A percentile compares a stretch with the other conserved stretches of the same genome.
phyloP scores from a whole-genome alignment of 2,329 filamentous ascomycete genomes.

The Colletotrichum tropicicola region DNA sequence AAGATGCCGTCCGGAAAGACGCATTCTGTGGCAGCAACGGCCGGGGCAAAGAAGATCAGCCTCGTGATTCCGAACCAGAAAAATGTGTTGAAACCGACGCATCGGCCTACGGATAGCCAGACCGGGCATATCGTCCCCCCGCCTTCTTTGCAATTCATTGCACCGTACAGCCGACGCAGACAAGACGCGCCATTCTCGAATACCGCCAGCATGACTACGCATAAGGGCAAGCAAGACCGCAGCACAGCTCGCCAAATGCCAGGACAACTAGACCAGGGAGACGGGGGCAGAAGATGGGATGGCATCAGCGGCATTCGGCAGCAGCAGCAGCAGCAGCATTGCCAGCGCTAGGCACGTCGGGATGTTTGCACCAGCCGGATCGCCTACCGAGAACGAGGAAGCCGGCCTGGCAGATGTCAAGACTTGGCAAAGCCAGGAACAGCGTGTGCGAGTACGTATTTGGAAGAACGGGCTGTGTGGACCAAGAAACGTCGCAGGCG shows the following conservation, averaged over 20 bases:
- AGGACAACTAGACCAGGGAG: background rate
- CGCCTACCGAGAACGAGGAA: background rate
- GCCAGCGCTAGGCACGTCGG: background rate
- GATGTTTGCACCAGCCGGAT: background rate
- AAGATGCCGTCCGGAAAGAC: too few relatives aligned
- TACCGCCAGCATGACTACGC: too few relatives aligned
- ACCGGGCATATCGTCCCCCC: too few relatives aligned
- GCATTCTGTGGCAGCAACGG: background rate
- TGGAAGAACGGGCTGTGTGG: too few relatives aligned
- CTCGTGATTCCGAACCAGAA: background rate
- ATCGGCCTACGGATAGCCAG: too few relatives aligned
- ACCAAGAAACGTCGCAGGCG: background rate
- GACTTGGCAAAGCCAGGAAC: background rate
- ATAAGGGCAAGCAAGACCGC: too few relatives aligned
- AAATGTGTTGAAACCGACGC: too few relatives aligned
- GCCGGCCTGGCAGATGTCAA: background rate
- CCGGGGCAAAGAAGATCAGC: background rate
- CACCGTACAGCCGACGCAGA: too few relatives aligned
- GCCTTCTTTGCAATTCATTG: too few relatives aligned
- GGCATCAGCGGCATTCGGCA: background rate
- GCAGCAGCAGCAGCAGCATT: too few relatives aligned
- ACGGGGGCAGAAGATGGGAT: background rate
- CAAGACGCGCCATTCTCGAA: too few relatives aligned
- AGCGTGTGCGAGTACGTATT: background rate
- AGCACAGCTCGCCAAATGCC: too few relatives aligned